Percentiles rank a stretch among this genome's conserved stretches.
phyloP scores from a whole-genome alignment of 1,284 basidiomycete genomes.

The Puccinia novopanici region DNA sequence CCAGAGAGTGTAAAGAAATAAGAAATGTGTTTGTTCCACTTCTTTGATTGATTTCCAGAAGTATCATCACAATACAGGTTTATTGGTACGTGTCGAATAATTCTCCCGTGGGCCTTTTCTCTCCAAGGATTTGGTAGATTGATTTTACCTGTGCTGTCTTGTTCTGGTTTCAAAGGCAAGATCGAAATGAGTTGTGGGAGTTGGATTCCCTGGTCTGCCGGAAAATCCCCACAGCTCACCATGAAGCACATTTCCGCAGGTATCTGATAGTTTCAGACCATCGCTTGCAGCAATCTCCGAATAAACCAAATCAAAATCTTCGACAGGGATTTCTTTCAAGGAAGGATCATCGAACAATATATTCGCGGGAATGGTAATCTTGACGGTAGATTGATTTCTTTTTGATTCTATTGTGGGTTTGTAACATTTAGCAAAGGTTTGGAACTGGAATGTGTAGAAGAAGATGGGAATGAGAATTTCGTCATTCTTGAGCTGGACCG shows the following conservation, averaged over 20 bases:
- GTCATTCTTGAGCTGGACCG: background rate
- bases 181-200: background rate
- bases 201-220: background rate
- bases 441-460: background rate
- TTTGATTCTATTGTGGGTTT: background rate
- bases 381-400: background rate
- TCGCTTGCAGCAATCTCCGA: background rate
- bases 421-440: background rate
- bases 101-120: background rate
- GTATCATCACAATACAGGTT: slow-evolving; percentile 1
- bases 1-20: too few relatives aligned
- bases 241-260: background rate
- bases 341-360: background rate
- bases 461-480: slow-evolving; percentile 10
- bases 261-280: background rate
- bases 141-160: background rate
- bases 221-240: background rate
- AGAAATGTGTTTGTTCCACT: too few relatives aligned
- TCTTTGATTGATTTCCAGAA: slow-evolving; percentile 3
- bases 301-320: background rate
- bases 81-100: background rate
- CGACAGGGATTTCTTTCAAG: background rate
- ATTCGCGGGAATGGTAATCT: background rate
- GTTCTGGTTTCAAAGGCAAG: background rate
- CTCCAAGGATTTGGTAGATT: slow-evolving; percentile 3